Evolutionary conservation across 257 asterid species (phyloP).

Genomic region (Buddleja alternifolia): DNA sequence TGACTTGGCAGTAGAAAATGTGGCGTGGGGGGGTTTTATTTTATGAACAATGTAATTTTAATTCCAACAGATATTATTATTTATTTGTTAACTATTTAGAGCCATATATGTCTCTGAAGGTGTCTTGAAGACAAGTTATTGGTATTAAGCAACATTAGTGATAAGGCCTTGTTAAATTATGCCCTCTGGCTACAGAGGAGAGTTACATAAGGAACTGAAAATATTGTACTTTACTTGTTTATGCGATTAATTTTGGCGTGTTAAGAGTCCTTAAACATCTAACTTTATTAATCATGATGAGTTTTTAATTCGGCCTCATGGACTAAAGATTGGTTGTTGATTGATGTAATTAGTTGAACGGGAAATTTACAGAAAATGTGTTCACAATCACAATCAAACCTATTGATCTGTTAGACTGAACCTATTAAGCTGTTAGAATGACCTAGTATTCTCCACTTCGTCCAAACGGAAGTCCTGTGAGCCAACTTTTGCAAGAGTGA

Average conservation of each 20-base stretch:
- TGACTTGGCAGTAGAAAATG: conserved; percentile 5
- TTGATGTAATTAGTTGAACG: too few relatives aligned
- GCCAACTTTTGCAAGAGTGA: not conserved
- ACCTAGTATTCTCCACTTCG: too few relatives aligned
- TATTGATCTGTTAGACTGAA: too few relatives aligned
- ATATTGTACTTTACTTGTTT: not conserved
- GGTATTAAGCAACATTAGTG: not conserved
- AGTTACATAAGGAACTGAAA: not conserved
- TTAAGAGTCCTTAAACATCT: too few relatives aligned
- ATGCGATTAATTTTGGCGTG: not conserved
- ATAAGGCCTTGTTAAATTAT: not conserved
- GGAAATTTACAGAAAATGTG: too few relatives aligned
- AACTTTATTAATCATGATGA: too few relatives aligned
- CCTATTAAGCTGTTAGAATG: too few relatives aligned
- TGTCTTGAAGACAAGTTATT: not conserved
- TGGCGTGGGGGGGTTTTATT: not conserved
- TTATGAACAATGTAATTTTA: not conserved
- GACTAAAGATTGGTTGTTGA: too few relatives aligned
- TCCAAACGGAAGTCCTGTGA: not conserved
- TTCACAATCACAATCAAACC: too few relatives aligned
- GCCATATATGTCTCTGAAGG: too few relatives aligned
- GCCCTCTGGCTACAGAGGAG: not conserved
- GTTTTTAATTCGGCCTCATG: too few relatives aligned
- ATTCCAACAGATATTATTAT: not conserved
- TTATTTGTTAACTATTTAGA: not conserved